phyloP scores from a whole-genome alignment of 129 eudicot species.

The Sambucus nigra region DNA sequence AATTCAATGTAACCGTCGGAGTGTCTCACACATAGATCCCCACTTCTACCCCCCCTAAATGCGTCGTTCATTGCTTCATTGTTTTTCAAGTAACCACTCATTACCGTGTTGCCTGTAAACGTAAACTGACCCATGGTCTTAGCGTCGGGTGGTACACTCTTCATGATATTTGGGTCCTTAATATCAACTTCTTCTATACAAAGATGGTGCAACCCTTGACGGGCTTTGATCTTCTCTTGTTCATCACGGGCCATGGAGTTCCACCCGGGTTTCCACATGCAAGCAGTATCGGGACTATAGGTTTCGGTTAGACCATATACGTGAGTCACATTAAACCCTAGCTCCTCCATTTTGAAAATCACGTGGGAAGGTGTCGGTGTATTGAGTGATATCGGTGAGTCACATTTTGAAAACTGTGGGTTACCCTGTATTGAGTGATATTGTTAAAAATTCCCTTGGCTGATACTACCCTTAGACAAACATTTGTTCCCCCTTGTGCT shows the following conservation, averaged over 20 bases:
- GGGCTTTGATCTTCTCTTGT: conserved; percentile 38
- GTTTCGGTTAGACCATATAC: conserved; percentile 45
- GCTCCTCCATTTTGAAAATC: conserved; percentile 32
- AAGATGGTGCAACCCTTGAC: conserved; percentile 42
- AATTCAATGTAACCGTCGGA: conserved; percentile 44
- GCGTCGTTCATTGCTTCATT: conserved; percentile 30
- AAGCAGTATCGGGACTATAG: conserved; percentile 39
- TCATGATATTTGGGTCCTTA: conserved; percentile 40
- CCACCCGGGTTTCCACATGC: conserved; percentile 59
- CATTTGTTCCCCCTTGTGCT: conserved; percentile 62
- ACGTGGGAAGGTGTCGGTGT: conserved; percentile 49
- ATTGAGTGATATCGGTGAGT: no score
- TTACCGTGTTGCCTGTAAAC: conserved; percentile 43
- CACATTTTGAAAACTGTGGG: conserved; percentile 57
- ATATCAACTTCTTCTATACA: conserved; percentile 40
- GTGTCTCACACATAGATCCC: conserved; percentile 44
- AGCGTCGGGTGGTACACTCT: conserved; percentile 36
- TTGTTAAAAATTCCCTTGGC: conserved; percentile 30
- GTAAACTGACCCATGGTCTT: conserved; percentile 47
- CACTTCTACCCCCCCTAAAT: conserved; percentile 36
- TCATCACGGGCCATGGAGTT: conserved; percentile 22
- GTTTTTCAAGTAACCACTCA: conserved; percentile 40
- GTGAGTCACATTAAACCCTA: conserved; percentile 34
- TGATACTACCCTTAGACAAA: conserved; percentile 47
- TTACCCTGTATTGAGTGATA: conserved; percentile 41